Evolutionary conservation across 441 rosid species (phyloP).

Genomic region (Pelargonium exstipulatum): DNA sequence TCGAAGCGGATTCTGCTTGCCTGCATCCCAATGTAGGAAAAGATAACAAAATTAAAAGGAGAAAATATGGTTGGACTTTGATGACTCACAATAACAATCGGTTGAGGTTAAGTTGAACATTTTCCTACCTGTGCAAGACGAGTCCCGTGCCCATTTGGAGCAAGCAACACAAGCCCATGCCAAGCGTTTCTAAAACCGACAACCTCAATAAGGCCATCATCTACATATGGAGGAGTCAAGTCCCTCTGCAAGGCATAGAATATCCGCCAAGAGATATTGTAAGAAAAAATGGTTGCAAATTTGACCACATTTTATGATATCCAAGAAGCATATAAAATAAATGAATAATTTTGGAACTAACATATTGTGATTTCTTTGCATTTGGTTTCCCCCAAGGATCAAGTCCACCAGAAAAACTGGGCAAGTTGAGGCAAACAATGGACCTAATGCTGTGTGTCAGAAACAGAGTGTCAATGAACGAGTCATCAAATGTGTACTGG

Average conservation of each 20-base stretch:
- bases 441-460: conserved; percentile 66
- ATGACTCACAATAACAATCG: too few species aligned
- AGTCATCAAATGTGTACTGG: too few species aligned
- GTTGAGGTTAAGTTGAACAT: not conserved
- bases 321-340: too few species aligned
- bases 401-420: conserved; percentile 93
- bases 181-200: conserved; percentile 97
- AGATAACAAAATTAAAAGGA: too few species aligned
- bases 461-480: too few species aligned
- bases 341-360: conserved; percentile 31
- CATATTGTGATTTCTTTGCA: conserved; percentile 49
- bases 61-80: too few species aligned
- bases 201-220: conserved; percentile 81
- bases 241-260: conserved; percentile 42
- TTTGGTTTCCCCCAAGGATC: conserved; percentile 86
- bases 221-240: conserved; percentile 78
- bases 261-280: too few species aligned
- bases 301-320: too few species aligned
- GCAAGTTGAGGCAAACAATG: conserved; percentile 86
- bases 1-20: conserved; percentile 76
- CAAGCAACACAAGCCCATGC: conserved; percentile 82
- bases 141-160: conserved; percentile 91
- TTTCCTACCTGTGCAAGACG: conserved; percentile 79
- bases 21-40: conserved; percentile 25
- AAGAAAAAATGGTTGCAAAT: not conserved